Evolutionary conservation across 768 basidiomycete genomes (phyloP).

Genomic region (Boletus pseudopeckii): DNA sequence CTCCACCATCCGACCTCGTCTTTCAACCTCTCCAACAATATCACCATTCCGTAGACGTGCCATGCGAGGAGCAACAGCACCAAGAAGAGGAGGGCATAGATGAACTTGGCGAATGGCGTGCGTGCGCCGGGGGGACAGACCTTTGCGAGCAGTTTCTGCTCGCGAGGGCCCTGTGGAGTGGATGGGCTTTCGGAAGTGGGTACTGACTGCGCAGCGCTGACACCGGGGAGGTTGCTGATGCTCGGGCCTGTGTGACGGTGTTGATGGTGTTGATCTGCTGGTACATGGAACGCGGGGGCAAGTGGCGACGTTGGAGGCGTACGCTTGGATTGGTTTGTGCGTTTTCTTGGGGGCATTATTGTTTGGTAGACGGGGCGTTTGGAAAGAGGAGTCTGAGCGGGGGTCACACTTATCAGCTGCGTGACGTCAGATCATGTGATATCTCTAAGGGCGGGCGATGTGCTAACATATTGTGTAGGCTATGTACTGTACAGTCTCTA

Average conservation of each 20-base stretch:
- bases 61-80: slow-evolving; percentile 44
- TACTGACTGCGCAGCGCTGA: not conserved
- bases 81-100: slow-evolving; percentile 45
- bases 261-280: slow-evolving; percentile 12
- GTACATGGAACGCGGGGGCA: slow-evolving; percentile 3
- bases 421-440: slow-evolving; percentile 21
- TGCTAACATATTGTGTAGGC: not conserved
- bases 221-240: slow-evolving; percentile 2
- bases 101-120: slow-evolving; percentile 35
- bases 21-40: slow-evolving; percentile 43
- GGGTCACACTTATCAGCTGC: not conserved
- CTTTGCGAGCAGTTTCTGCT: not conserved
- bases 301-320: slow-evolving; percentile 5
- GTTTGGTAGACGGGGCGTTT: not conserved
- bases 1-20: slow-evolving; percentile 62
- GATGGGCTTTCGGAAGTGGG: not conserved
- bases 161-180: not conserved
- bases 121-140: slow-evolving; percentile 3
- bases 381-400: not conserved
- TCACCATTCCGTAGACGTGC: slow-evolving; percentile 47
- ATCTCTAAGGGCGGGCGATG: too few species aligned
- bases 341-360: slow-evolving; percentile 20
- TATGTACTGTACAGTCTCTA: slow-evolving; percentile 16
- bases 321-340: slow-evolving; percentile 9
- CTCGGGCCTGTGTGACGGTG: slow-evolving; percentile 21